Evolutionary conservation across 495 filamentous ascomycete genomes (phyloP).

Genomic region (Neurospora discreta): DNA sequence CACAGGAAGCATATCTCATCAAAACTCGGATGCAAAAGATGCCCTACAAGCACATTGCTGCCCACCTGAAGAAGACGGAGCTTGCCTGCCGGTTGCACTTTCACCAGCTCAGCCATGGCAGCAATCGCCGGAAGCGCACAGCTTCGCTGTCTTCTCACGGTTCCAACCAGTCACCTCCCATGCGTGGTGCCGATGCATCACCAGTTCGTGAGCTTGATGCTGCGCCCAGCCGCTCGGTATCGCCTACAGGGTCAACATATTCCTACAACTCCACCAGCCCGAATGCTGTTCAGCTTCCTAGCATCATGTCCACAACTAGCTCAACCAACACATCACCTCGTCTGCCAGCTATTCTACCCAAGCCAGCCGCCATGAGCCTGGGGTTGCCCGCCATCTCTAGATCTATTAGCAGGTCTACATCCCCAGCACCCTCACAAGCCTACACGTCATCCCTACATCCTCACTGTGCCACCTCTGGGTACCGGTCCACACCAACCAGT

Average conservation of each 20-base stretch:
- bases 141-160: conserved; percentile 47
- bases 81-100: conserved; percentile 76
- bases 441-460: conserved; percentile 25
- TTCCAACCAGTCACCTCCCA: conserved; percentile 34
- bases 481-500: conserved; percentile 18
- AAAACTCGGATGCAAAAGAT: conserved; percentile 76
- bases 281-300: conserved; percentile 32
- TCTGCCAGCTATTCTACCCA: conserved; percentile 49
- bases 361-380: conserved; percentile 41
- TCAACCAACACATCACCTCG: conserved; percentile 28
- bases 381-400: conserved; percentile 17
- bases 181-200: conserved; percentile 33
- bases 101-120: conserved; percentile 73
- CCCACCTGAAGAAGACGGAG: conserved; percentile 75
- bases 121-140: conserved; percentile 59
- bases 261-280: conserved; percentile 29
- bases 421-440: conserved; percentile 22
- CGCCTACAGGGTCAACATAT: conserved; percentile 25
- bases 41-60: conserved; percentile 82
- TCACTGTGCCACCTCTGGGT: conserved; percentile 17
- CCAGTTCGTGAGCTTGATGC: conserved; percentile 32
- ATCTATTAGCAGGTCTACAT: conserved; percentile 12
- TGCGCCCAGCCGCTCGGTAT: conserved; percentile 20
- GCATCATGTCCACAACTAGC: conserved; percentile 26
- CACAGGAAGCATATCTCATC: conserved; percentile 71